A percentile compares a stretch with the other conserved stretches of the same genome.
Conservation (phyloP, 73 alveolate species). For the Paramecium caudatum region DNA sequence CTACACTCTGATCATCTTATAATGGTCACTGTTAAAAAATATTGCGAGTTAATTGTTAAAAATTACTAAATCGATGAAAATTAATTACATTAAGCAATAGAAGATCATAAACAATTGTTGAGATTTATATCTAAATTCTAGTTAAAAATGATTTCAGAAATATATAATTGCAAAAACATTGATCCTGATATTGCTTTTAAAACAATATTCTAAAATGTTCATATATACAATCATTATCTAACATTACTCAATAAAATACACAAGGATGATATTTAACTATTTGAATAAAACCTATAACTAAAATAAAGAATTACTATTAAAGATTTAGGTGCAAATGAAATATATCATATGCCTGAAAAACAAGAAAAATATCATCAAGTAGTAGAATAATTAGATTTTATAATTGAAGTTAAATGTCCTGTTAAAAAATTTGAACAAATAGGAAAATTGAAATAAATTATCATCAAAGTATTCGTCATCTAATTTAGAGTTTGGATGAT, state of each 20-base stretch:
- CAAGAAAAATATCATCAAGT: not conserved
- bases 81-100: not conserved
- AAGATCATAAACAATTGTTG: not conserved
- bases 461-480: not conserved
- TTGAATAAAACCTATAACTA: not conserved
- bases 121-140: not conserved
- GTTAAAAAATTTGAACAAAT: not conserved
- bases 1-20: not conserved
- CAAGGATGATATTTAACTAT: not conserved
- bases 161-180: not conserved
- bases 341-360: not conserved
- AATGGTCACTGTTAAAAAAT: not conserved
- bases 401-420: not conserved
- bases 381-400: not conserved
- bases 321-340: conserved; percentile 13
- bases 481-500: not conserved
- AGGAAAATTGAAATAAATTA: not conserved
- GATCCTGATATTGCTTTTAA: conserved; percentile 33
- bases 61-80: not conserved
- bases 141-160: not conserved
- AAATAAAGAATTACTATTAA: not conserved
- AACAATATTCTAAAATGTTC: not conserved
- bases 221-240: not conserved
- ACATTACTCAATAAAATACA: not conserved
- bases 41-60: not conserved